A percentile compares a stretch with the other conserved stretches of the same genome.
Conservation (phyloP, 1,139 yeast species). For the Pichia sp. region DNA sequence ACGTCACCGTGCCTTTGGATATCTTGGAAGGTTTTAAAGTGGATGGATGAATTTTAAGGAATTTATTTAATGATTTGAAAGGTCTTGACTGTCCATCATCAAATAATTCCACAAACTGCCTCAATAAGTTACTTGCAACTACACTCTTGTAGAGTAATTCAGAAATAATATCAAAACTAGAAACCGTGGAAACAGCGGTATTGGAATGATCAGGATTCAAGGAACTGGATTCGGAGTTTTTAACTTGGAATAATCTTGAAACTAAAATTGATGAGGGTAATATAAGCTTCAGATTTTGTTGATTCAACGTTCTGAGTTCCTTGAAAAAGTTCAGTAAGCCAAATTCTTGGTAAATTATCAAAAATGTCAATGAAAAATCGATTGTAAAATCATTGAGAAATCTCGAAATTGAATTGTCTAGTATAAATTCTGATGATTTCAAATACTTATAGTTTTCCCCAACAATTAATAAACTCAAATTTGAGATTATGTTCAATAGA, state of each 20-base stretch:
- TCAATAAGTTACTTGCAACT: constrained; percentile 22
- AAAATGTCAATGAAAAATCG: constrained; percentile 20
- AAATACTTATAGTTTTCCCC: constrained; percentile 21
- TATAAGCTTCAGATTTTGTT: constrained; percentile 11
- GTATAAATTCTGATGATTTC: constrained; percentile 6
- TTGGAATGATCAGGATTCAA: not conserved
- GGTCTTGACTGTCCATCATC: constrained; percentile 23
- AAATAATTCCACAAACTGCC: constrained; percentile 24
- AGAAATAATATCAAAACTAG: constrained; percentile 16
- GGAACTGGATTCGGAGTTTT: not conserved
- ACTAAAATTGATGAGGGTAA: constrained; percentile 9
- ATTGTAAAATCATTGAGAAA: constrained; percentile 17
- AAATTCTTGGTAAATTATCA: constrained; percentile 30
- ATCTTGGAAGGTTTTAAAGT: constrained; percentile 26
- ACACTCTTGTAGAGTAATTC: constrained; percentile 20
- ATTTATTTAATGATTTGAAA: constrained; percentile 20
- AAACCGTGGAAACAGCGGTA: constrained; percentile 15
- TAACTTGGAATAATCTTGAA: constrained; percentile 11
- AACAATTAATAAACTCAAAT: constrained; percentile 25
- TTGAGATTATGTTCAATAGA: constrained; percentile 25
- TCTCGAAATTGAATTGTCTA: constrained; percentile 16
- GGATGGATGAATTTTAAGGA: constrained; percentile 23
- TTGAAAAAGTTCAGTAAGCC: constrained; percentile 31
- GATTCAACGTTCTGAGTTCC: constrained; percentile 14
- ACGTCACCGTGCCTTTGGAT: constrained; percentile 18